Evolutionary conservation across 2,329 filamentous ascomycete genomes (phyloP), one percentile per base, ranked within the genome.

Genomic region (Ceratocystis huliohia): DNA sequence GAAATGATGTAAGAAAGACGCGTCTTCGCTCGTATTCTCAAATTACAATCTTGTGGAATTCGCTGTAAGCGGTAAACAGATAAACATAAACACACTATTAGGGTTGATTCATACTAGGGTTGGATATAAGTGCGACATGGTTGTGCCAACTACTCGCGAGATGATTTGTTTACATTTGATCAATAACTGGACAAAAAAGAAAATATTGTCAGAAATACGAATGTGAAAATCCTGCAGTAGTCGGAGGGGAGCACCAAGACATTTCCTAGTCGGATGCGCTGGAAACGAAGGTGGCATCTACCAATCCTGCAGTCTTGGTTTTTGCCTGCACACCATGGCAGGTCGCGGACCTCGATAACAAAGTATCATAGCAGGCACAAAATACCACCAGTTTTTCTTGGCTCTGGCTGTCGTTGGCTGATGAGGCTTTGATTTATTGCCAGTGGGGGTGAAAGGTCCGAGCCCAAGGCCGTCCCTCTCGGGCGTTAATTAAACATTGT

Each of bases 31-130:
- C 56, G 56, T 59, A 59, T 59, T 59, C 56, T n/a, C 30, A 59
- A 59, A 59, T 59, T 59, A 37, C 28, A 3, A 59, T 59, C 28
- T 59, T 59, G 56, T 59, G 37, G 33, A 10, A 37, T 57, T 37
- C 3, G 8, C 1, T 56, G 13, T 56, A n/a, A 20, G 45, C 17
- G 50, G 25, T 59, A 33, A 37, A n/a, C 17, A 33, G 10, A 28
- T n/a, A 1, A 59, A 37, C 56, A 41, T 41, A 41, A 37, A 41
- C 37, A 25, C 22, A 25, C 22, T 2, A 25, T 25, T 25, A 25
- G 22, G 22, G 22, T 25, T 25, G 22, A 1, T 1, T 1, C 44
- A 46, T 46, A 1, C 44, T 2, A 33, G 30, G 30, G 30, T 33
- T 33, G 1, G 6, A 7, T 33, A 1, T 33, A 37, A 37, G 33